phyloP scores from a whole-genome alignment of 306 rosid genomes.

The Morella rubra region DNA sequence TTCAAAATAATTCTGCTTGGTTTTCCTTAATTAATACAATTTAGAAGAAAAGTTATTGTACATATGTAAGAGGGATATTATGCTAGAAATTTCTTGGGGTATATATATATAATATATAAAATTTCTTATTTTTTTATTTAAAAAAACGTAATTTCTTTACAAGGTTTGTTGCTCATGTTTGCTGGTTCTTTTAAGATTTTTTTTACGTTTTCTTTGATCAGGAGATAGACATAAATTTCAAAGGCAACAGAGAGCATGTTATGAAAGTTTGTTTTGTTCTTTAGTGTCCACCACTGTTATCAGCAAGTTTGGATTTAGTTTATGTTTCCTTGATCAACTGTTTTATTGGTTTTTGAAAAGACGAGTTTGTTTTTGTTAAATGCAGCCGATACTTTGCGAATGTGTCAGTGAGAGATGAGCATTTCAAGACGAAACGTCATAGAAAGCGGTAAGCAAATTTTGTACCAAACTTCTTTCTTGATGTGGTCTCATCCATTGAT shows the following conservation, averaged over 20 bases:
- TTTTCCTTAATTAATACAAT: not conserved
- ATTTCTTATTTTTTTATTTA: no score
- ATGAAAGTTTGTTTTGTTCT: not conserved
- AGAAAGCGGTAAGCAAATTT: constrained; percentile 59
- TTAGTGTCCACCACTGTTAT: not conserved
- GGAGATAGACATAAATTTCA: not conserved
- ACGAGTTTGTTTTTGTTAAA: not conserved
- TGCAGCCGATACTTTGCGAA: constrained; percentile 88
- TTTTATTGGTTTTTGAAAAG: not conserved
- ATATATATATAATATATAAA: no score
- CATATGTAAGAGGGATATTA: not conserved
- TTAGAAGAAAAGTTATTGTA: not conserved
- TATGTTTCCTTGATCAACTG: not conserved
- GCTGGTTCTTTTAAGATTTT: not conserved
- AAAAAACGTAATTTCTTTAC: not conserved
- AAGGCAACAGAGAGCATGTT: not conserved
- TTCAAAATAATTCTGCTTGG: not conserved
- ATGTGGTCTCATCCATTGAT: not conserved
- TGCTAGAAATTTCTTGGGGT: not conserved
- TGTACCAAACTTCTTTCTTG: not conserved
- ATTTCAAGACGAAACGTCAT: constrained; percentile 89
- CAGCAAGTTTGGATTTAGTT: not conserved
- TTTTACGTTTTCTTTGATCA: not conserved
- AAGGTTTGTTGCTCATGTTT: not conserved
- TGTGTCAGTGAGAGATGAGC: constrained; percentile 79